Base-by-base conservation (phyloP, 2,329 filamentous ascomycete species). In the Fusarium nematophilum region DNA sequence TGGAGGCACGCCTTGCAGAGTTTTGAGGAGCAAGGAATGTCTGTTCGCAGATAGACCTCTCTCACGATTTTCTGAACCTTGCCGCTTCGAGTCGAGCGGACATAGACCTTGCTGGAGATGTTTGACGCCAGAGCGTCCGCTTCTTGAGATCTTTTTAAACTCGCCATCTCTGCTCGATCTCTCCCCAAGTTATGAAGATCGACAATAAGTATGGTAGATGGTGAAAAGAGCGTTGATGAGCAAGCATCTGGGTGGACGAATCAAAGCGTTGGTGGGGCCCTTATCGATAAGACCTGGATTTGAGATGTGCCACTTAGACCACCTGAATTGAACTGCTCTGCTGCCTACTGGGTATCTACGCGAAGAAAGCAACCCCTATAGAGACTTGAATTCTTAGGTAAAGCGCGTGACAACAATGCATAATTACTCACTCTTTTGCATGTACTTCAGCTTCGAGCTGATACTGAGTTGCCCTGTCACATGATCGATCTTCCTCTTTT, bases 41-140 rank as follows among this genome's bases (percentile, higher is more conserved):
- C 95, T 78, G 94, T 91, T 75, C 95, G 88, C 59, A 99, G 83
- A 77, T 99, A 99, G 62, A 98, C 85, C 81, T 99, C 95, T 70
- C 93, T 88, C 65, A 99, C 95, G 72, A 99, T 96, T 83, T 99
- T 99, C 77, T 98, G 95, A 57, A 98, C 94, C 80, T 97, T 97
- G 76, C 95, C 95, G 76, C 88, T 95, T 77, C 92, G 93, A 40
- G 94, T 96, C 21, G 95, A 97, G 57, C 95, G 87, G 62, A 99
- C 91, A 73, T 96, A 99, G 69, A 96, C 88, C 79, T 98, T 99
- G 85, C 90, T 97, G 26, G 93, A 94, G 64, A 98, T 90, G 72
- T 90, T 96, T 39, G 89, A 82, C 25, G 88, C 83, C 57, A 81
- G 73, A 9, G 83, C 77, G 50, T 86, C 84, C 21, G 78, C 75